Evolutionary conservation across 805 yeast species (phyloP), one percentile per base, ranked within the genome.

Genomic region (Metschnikowia amazonensis): DNA sequence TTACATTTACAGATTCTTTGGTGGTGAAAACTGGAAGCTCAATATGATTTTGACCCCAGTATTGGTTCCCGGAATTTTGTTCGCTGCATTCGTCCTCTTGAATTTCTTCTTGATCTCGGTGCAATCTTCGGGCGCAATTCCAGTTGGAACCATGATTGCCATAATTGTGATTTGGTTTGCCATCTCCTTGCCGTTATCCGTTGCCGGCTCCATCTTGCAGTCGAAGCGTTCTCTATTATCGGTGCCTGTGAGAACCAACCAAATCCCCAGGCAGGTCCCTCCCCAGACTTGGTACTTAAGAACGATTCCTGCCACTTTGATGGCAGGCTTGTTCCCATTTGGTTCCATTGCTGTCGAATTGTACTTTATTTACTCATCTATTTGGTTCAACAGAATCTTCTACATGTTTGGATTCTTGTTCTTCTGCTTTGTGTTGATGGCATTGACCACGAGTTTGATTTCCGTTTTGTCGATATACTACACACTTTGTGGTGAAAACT

Each of bases 381-480:
- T 94, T 54, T 92, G 99, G 99, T 88, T 86, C 67, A 89, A 87
- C 75, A 80, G 87, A 64, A 83, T 90, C 53, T 94, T 80, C 74
- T 94, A 90, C 76, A 92, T 94, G 98, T 94, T 94, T 74, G 99
- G 98, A 10, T 94, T 92, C 76, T 72, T 92, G 55, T 87, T 90
- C 66, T 82, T 90, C 70, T 89, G 97, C 58, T 82, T 87, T 62
- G 52, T 84, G n/a, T 74, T 90, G 60, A 85, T 89, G 88, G 71
- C 87, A 10, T 58, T 85, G 56, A 89, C 97, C 4, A 84, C 96
- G 11, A 75, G 85, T 11, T 74, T 90, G 48, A 89, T 89, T 25
- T 84, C 97, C 0, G 72, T 89, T 18, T 72, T 92, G 59, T 77
- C 89, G 65, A 80, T 85, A 23, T 94, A 94, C 66, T 85, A 87